Evolutionary conservation across 2,329 filamentous ascomycete species (phyloP).

Genomic region (Dryadomyces sulphureus): DNA sequence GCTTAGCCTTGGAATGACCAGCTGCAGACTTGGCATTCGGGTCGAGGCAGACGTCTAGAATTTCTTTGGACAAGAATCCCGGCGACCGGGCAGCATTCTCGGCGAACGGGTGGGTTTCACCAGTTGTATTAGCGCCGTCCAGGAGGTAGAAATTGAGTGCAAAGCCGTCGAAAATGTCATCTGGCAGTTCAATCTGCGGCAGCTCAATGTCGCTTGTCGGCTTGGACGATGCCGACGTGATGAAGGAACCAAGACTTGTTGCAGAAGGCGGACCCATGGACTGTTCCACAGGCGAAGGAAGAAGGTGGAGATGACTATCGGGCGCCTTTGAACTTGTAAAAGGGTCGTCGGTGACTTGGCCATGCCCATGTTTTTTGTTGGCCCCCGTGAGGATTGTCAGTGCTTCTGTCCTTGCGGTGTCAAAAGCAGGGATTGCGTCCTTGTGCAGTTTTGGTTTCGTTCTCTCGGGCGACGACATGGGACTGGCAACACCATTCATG

Average conservation of each 20-base stretch:
- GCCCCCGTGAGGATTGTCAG: slow-evolving; percentile 5
- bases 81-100: slow-evolving; percentile 15
- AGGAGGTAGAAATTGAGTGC: slow-evolving; percentile 22
- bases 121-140: slow-evolving; percentile 17
- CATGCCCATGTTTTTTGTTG: neutral
- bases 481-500: slow-evolving; percentile 41
- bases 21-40: slow-evolving; percentile 24
- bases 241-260: neutral
- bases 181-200: slow-evolving; percentile 4
- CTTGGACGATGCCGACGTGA: neutral
- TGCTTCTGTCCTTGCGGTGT: slow-evolving; percentile 3
- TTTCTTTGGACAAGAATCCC: slow-evolving; percentile 18
- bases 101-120: slow-evolving; percentile 16
- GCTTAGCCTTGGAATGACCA: neutral
- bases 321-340: neutral
- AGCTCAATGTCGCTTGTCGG: neutral
- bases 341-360: neutral
- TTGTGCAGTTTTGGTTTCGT: neutral
- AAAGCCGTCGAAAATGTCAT: slow-evolving; percentile 14
- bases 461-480: slow-evolving; percentile 17
- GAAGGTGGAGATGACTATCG: neutral
- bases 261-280: neutral
- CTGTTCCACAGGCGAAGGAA: neutral
- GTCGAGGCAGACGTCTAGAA: slow-evolving; percentile 27
- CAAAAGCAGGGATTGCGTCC: neutral